phyloP scores from a whole-genome alignment of 345 rosid genomes.

The Kandelia obovata region DNA sequence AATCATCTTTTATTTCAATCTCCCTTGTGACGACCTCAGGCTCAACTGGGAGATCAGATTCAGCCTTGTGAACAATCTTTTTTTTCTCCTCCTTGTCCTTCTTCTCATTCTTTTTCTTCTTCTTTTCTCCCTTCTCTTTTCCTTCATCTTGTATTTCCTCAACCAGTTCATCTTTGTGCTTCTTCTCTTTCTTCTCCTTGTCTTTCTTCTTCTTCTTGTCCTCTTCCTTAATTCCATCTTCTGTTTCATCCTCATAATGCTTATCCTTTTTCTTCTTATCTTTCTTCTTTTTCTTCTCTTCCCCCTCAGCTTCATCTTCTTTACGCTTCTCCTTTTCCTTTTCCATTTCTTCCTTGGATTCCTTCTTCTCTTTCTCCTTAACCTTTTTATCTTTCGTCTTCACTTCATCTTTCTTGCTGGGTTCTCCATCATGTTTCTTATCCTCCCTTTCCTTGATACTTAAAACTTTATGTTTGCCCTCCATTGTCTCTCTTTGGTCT shows the following conservation, averaged over 20 bases:
- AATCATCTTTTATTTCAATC: constrained; percentile 18
- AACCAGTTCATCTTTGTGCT: constrained; percentile 9
- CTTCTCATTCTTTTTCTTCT: constrained; percentile 8
- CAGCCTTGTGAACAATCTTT: constrained; percentile 15
- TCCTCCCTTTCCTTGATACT: background rate
- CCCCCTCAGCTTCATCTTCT: constrained; percentile 5
- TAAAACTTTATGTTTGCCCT: background rate
- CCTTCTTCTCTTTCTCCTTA: background rate
- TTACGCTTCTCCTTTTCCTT: constrained; percentile 1
- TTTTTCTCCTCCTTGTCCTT: constrained; percentile 4
- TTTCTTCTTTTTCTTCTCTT: constrained; percentile 11
- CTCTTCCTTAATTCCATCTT: constrained; percentile 1
- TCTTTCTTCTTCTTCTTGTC: constrained; percentile 16
- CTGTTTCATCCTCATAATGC: constrained; percentile 1
- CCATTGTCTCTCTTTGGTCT: constrained; percentile 2
- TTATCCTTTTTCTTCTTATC: constrained; percentile 2
- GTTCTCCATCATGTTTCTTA: background rate
- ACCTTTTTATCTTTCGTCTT: background rate
- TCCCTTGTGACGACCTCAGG: constrained; percentile 28
- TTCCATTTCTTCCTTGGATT: background rate
- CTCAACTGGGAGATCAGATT: constrained; percentile 1
- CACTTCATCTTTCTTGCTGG: constrained; percentile 1
- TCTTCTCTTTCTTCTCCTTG: constrained; percentile 9
- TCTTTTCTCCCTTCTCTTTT: constrained; percentile 2
- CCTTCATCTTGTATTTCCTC: background rate